Conservation (phyloP, 1,139 yeast species). For the Geotrichum carabidarum region DNA sequence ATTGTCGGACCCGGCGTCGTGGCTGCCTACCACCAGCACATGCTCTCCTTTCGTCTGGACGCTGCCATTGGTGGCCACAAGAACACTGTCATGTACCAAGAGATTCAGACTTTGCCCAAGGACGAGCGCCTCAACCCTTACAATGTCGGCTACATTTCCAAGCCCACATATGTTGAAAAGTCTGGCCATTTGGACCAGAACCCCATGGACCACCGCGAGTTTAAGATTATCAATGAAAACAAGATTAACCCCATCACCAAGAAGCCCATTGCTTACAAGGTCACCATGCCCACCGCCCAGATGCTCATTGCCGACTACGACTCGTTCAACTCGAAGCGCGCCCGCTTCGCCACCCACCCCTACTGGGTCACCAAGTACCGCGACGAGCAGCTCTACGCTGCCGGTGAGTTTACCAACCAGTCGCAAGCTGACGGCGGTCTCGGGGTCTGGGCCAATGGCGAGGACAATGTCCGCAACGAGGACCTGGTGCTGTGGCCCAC, state of each 20-base stretch:
- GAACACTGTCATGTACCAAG: slow-evolving; percentile 65
- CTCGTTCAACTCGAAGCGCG: slow-evolving; percentile 56
- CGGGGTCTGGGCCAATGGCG: slow-evolving; percentile 52
- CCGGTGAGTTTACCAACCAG: slow-evolving; percentile 66
- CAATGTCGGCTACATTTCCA: slow-evolving; percentile 64
- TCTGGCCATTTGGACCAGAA: slow-evolving; percentile 66
- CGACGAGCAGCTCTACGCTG: slow-evolving; percentile 55
- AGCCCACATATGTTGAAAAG: slow-evolving; percentile 58
- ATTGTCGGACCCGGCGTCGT: slow-evolving; percentile 78
- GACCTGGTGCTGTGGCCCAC: slow-evolving; percentile 82
- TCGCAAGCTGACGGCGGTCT: slow-evolving; percentile 55
- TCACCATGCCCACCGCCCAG: slow-evolving; percentile 67
- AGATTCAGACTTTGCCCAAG: slow-evolving; percentile 55
- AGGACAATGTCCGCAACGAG: slow-evolving; percentile 61
- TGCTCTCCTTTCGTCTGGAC: slow-evolving; percentile 77
- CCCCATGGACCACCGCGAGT: slow-evolving; percentile 68
- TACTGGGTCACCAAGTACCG: slow-evolving; percentile 59
- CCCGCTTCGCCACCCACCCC: slow-evolving; percentile 56
- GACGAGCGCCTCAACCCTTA: slow-evolving; percentile 52
- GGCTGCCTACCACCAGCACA: slow-evolving; percentile 88
- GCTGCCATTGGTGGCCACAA: slow-evolving; percentile 82
- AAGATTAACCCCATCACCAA: slow-evolving; percentile 61
- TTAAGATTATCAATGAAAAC: slow-evolving; percentile 66
- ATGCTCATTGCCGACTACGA: slow-evolving; percentile 54
- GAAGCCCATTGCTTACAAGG: slow-evolving; percentile 68